A percentile compares a stretch with the other conserved stretches of the same genome.
phyloP scores from a whole-genome alignment of 345 rosid genomes.

The Populus euphratica region DNA sequence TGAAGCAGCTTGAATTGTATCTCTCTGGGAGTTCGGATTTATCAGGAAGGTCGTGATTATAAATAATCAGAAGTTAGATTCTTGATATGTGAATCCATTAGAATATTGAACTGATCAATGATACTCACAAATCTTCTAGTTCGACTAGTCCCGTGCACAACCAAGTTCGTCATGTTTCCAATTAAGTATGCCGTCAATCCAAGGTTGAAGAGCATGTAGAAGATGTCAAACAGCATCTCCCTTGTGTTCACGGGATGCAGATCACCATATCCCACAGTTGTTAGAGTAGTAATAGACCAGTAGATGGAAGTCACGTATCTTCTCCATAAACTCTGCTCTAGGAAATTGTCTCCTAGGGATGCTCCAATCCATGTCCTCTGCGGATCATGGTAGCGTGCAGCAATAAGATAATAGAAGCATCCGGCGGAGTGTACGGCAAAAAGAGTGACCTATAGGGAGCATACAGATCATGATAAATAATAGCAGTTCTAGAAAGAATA shows the following conservation, averaged over 20 bases:
- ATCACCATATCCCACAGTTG: conserved; percentile 95
- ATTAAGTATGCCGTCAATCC: conserved; percentile 90
- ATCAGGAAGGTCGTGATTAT: too few relatives aligned
- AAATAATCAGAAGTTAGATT: neutral
- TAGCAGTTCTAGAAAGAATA: neutral
- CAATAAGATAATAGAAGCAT: conserved; percentile 84
- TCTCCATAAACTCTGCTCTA: conserved; percentile 49
- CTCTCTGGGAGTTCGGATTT: conserved; percentile 22
- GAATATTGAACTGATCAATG: neutral
- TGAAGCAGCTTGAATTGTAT: conserved; percentile 34
- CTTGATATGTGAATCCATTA: neutral
- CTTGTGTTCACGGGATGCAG: conserved; percentile 78
- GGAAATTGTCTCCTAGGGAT: conserved; percentile 37
- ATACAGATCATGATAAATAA: conserved; percentile 10
- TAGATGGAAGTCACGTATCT: conserved; percentile 85
- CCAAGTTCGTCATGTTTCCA: conserved; percentile 97
- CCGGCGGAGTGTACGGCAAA: conserved; percentile 89
- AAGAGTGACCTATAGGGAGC: conserved; percentile 63
- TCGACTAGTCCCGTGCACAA: conserved; percentile 91
- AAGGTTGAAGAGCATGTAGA: conserved; percentile 87
- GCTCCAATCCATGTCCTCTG: conserved; percentile 71
- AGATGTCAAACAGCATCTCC: conserved; percentile 85
- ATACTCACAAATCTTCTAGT: conserved; percentile 81
- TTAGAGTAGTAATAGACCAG: conserved; percentile 95
- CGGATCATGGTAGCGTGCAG: conserved; percentile 59